phyloP scores from a whole-genome alignment of 495 filamentous ascomycete species.

The Talaromyces stipitatus region DNA sequence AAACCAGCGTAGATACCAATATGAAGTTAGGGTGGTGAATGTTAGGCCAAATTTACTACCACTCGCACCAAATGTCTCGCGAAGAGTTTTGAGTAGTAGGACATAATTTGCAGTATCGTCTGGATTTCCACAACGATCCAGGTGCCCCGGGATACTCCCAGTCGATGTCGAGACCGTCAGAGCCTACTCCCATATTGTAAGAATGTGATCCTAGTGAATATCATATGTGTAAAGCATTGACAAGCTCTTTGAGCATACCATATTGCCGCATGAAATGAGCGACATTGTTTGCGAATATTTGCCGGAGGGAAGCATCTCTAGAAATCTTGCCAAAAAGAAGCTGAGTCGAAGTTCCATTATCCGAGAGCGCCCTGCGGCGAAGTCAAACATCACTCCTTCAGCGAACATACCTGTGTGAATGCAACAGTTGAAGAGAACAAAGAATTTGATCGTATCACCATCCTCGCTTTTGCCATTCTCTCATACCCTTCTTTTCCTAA shows the following conservation, averaged over 20 bases:
- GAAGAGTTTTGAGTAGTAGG: conserved; percentile 24
- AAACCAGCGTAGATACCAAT: conserved; percentile 48
- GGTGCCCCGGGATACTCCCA: conserved; percentile 41
- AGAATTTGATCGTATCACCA: conserved; percentile 9
- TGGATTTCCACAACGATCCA: conserved; percentile 33
- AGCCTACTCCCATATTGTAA: conserved; percentile 13
- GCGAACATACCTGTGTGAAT: background rate
- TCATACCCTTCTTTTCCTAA: no score
- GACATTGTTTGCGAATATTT: conserved; percentile 11
- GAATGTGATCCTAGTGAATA: background rate
- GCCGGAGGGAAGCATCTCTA: background rate
- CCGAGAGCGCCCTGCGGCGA: conserved; percentile 20
- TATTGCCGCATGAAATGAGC: conserved; percentile 11
- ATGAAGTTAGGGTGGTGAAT: conserved; percentile 37
- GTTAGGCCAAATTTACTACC: conserved; percentile 25
- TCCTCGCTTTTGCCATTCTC: conserved; percentile 16
- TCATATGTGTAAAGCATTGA: background rate
- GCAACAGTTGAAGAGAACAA: conserved; percentile 1
- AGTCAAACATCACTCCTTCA: background rate
- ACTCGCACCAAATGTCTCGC: conserved; percentile 13
- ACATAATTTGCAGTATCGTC: conserved; percentile 37
- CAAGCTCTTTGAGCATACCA: conserved; percentile 3
- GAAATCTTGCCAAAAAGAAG: conserved; percentile 22
- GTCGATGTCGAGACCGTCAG: conserved; percentile 46
- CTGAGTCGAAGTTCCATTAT: conserved; percentile 26